These are phyloP conservation scores for Neofusicoccum parvum DNA, from an alignment of 2,329 filamentous ascomycete genomes.

Conservation along the genomic window DNA sequence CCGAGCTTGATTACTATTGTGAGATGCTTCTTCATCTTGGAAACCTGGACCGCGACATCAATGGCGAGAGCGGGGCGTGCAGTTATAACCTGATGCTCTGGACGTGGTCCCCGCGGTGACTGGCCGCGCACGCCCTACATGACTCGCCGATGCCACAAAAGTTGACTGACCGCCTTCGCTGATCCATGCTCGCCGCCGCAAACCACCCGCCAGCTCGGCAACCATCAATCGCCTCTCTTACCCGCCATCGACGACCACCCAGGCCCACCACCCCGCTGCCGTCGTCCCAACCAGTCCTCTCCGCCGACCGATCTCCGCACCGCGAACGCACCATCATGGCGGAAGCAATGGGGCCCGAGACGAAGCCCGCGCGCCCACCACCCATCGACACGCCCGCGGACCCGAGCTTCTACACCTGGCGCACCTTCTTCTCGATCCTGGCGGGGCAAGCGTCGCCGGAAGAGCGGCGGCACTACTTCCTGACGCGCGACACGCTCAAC, in stretches of 20 bases:
- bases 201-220: not conserved
- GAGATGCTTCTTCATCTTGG: constrained; percentile 70
- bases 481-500: constrained; percentile 72
- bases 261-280: not conserved
- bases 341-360: constrained; percentile 14
- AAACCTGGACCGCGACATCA: not conserved
- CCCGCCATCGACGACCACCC: not conserved
- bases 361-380: not conserved
- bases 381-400: constrained; percentile 33
- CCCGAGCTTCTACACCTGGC: constrained; percentile 61
- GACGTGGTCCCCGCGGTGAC: not conserved
- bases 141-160: constrained; percentile 16
- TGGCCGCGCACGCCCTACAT: constrained; percentile 12
- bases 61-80: constrained; percentile 11
- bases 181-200: constrained; percentile 2
- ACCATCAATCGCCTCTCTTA: not conserved
- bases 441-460: constrained; percentile 70
- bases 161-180: constrained; percentile 17
- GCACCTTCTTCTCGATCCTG: constrained; percentile 83
- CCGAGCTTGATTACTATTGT: constrained; percentile 87
- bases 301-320: not conserved
- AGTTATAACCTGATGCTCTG: not conserved
- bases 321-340: not conserved
- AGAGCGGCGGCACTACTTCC: constrained; percentile 75
- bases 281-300: not conserved